Conservation (phyloP, 2,329 filamentous ascomycete genomes). For the Penicillium hesseltinei region DNA sequence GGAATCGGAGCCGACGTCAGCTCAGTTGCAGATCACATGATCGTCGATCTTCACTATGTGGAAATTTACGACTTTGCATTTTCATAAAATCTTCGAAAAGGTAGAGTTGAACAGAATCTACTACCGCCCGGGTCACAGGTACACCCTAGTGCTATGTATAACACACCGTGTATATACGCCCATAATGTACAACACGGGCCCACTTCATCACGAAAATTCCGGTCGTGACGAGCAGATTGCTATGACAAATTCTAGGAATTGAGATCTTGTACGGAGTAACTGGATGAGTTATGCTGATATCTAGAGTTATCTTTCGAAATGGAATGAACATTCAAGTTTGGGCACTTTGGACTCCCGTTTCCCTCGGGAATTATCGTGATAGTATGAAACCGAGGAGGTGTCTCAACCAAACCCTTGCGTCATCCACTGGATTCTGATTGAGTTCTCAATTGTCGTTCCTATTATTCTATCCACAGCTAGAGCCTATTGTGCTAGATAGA, state of each 20-base stretch:
- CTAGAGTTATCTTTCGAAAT: too few species aligned
- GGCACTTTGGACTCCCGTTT: neutral
- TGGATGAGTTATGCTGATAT: neutral
- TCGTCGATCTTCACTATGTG: neutral
- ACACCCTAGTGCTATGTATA: neutral
- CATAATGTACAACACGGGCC: neutral
- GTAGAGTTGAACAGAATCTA: neutral
- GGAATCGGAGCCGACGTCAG: constrained; percentile 6
- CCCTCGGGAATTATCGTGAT: neutral
- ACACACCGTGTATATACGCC: neutral
- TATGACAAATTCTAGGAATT: neutral
- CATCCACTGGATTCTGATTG: too few species aligned
- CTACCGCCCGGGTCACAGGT: too few species aligned
- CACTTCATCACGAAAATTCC: neutral
- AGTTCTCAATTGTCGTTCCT: too few species aligned
- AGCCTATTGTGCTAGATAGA: neutral
- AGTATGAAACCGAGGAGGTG: neutral
- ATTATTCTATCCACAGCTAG: neutral
- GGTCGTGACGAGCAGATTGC: neutral
- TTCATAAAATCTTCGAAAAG: neutral
- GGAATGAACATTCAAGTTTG: neutral
- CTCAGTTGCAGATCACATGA: neutral
- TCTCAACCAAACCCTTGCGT: neutral
- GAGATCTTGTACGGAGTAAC: neutral
- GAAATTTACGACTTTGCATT: neutral